Conservation (phyloP, 2,329 filamentous ascomycete genomes). For the Fusarium palustre region DNA sequence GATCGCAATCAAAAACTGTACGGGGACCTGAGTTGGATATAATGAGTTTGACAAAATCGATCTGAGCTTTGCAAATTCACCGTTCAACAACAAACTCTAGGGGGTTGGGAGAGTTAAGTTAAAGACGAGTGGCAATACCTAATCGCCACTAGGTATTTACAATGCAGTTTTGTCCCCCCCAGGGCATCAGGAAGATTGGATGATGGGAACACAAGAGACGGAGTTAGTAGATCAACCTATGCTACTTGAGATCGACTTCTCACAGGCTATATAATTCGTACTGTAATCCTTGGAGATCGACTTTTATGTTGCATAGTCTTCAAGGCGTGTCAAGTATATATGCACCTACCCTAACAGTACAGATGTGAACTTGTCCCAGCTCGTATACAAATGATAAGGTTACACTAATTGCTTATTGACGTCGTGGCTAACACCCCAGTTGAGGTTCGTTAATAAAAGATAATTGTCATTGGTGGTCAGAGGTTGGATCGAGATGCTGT, state of each 20-base stretch:
- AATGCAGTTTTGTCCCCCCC: background rate
- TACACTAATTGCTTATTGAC: background rate
- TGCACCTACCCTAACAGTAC: background rate
- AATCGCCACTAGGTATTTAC: slow-evolving; percentile 11
- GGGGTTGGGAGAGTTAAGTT: background rate
- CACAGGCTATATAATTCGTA: no score
- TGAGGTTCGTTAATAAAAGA: background rate
- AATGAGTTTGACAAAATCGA: no score
- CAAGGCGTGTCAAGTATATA: background rate
- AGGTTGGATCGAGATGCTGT: background rate
- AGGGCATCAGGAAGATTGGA: no score
- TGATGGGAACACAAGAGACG: no score
- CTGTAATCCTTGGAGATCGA: no score
- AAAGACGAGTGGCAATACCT: slow-evolving; percentile 8
- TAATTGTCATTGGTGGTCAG: background rate
- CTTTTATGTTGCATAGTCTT: background rate
- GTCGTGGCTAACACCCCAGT: background rate
- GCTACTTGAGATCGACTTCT: no score
- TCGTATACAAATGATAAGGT: background rate
- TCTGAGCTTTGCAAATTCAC: background rate
- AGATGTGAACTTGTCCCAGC: background rate
- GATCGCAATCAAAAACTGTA: no score
- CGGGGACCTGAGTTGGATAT: background rate
- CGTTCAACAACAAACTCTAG: background rate
- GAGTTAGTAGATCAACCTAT: no score